Conservation (phyloP, 768 basidiomycete species). For the Rhodosporidiobolus sp. region DNA sequence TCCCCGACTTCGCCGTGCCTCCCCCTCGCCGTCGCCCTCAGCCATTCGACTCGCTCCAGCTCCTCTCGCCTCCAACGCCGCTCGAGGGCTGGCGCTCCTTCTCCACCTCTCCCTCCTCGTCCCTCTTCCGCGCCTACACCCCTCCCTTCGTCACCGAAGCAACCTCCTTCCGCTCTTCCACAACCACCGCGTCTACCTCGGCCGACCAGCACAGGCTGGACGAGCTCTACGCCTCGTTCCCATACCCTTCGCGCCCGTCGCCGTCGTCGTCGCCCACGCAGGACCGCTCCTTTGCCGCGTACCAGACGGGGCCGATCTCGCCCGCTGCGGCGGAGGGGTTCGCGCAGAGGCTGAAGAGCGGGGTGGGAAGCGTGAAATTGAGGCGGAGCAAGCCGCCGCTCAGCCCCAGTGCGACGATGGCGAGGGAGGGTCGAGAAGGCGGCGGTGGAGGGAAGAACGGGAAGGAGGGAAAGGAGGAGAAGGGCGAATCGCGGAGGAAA, state of each 20-base stretch:
- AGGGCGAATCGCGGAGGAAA: not conserved
- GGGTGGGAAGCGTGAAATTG: too few species aligned
- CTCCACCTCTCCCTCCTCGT: too few species aligned
- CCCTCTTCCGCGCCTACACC: not conserved
- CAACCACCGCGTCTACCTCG: not conserved
- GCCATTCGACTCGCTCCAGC: not conserved
- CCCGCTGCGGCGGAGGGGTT: too few species aligned
- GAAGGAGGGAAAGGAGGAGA: not conserved
- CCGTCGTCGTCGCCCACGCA: not conserved
- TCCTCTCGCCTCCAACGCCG: too few species aligned
- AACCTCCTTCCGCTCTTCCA: constrained; percentile 1
- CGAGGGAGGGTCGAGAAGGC: not conserved
- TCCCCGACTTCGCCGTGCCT: not conserved
- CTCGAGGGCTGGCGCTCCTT: not conserved
- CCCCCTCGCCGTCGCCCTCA: not conserved
- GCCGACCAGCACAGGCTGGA: not conserved
- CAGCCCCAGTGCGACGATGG: not conserved
- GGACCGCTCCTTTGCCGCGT: not conserved
- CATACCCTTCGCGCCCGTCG: not conserved
- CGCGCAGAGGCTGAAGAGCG: too few species aligned
- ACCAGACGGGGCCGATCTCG: not conserved
- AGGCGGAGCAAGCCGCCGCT: not conserved
- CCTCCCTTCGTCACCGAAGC: constrained; percentile 12
- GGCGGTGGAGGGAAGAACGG: not conserved
- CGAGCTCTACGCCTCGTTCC: not conserved